Evolutionary conservation across 305 asterid genomes (phyloP).

Genomic region (Solanum hybrid): DNA sequence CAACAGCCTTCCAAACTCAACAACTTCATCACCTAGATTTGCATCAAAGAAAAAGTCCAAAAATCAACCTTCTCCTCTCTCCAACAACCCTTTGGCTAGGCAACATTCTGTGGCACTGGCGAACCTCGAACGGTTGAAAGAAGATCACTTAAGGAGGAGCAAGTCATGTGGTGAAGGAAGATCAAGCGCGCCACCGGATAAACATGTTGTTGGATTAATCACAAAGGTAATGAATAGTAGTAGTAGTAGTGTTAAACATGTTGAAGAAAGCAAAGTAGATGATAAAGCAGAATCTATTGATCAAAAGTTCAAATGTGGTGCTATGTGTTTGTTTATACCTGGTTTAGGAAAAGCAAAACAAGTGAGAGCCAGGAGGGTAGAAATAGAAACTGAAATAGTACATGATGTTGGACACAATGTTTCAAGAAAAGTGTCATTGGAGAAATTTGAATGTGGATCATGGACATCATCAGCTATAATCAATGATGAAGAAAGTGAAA

Average conservation of each 20-base stretch:
- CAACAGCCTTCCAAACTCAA: constrained; percentile 58
- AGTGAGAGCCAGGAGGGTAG: constrained; percentile 35
- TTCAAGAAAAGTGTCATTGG: constrained; percentile 60
- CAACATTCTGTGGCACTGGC: constrained; percentile 63
- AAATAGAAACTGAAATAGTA: neutral
- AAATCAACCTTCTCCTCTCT: constrained; percentile 24
- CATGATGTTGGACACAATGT: constrained; percentile 12
- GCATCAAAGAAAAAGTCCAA: constrained; percentile 10
- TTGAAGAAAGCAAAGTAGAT: neutral
- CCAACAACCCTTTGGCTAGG: constrained; percentile 20
- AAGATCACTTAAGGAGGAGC: constrained; percentile 50
- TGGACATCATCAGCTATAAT: constrained; percentile 64
- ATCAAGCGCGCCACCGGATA: constrained; percentile 39
- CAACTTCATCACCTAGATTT: constrained; percentile 42
- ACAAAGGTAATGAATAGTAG: neutral
- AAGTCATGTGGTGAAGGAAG: constrained; percentile 79
- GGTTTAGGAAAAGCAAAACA: constrained; percentile 58
- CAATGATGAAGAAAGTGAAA: constrained; percentile 18
- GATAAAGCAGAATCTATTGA: constrained; percentile 1
- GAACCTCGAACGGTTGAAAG: constrained; percentile 58
- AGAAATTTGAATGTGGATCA: constrained; percentile 78
- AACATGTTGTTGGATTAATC: constrained; percentile 46
- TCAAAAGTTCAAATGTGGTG: constrained; percentile 64
- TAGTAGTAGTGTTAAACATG: neutral
- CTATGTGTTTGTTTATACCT: constrained; percentile 68